Percentiles rank a stretch among this genome's conserved stretches.
Evolutionary conservation across 768 basidiomycete species (phyloP).

Genomic region (Paxillus ammoniavirescens): DNA sequence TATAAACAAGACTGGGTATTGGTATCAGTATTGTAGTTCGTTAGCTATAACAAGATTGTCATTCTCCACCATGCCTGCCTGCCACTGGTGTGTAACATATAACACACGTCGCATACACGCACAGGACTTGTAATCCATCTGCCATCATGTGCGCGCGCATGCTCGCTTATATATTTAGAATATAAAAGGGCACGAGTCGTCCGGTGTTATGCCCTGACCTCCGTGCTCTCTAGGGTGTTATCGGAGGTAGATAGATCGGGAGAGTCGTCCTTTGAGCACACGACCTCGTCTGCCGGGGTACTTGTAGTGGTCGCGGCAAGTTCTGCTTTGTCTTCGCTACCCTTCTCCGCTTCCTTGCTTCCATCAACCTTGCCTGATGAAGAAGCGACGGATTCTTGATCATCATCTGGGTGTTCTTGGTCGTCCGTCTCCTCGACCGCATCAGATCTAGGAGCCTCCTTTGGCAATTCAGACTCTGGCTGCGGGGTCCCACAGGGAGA

Average conservation of each 20-base stretch:
- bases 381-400: constrained; percentile 24
- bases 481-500: constrained; percentile 31
- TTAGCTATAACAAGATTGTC: too few relatives aligned
- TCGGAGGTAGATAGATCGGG: constrained; percentile 4
- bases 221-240: constrained; percentile 16
- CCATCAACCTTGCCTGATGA: constrained; percentile 10
- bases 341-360: constrained; percentile 3
- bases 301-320: not conserved
- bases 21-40: constrained; percentile 1
- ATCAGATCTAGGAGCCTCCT: constrained; percentile 5
- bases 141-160: constrained; percentile 1
- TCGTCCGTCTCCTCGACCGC: constrained; percentile 8
- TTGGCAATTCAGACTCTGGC: constrained; percentile 7
- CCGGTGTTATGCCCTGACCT: constrained; percentile 16
- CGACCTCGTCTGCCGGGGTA: constrained; percentile 3
- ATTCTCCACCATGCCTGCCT: too few relatives aligned
- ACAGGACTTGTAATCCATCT: not conserved
- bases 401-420: constrained; percentile 14
- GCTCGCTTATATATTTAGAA: constrained; percentile 31
- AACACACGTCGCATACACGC: constrained; percentile 1
- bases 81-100: constrained; percentile 1
- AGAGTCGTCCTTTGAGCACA: constrained; percentile 4
- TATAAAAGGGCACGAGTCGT: constrained; percentile 24
- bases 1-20: constrained; percentile 24
- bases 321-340: constrained; percentile 1